phyloP scores from a whole-genome alignment of 768 basidiomycete species.

The Lanmaoa rubissima region DNA sequence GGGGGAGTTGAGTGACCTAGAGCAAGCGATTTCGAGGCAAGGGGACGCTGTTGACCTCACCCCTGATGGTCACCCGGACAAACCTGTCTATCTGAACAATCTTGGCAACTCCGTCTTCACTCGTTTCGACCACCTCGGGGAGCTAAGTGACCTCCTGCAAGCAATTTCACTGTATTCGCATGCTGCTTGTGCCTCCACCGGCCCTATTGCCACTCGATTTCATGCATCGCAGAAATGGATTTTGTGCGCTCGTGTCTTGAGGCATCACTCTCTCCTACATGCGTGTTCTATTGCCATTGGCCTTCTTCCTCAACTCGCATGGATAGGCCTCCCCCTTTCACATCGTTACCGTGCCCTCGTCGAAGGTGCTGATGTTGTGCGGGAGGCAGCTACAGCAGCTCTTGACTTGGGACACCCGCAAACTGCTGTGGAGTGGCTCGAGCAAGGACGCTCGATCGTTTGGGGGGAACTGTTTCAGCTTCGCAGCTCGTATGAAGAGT shows the following conservation, averaged over 20 bases:
- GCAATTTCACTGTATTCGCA: not conserved
- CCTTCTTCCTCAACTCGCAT: not conserved
- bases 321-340: not conserved
- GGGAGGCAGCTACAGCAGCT: constrained; percentile 9
- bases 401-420: not conserved
- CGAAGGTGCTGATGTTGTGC: not conserved
- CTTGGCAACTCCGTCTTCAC: not conserved
- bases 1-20: not conserved
- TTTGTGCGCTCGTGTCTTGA: too few species aligned
- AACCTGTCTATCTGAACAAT: not conserved
- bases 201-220: too few species aligned
- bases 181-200: not conserved
- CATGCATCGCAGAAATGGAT: too few species aligned
- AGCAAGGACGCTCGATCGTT: constrained; percentile 17
- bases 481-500: constrained; percentile 4
- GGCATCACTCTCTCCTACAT: too few species aligned
- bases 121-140: not conserved
- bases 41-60: not conserved
- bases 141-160: not conserved
- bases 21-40: not conserved
- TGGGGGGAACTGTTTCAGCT: constrained; percentile 15
- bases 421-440: constrained; percentile 18
- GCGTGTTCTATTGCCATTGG: too few species aligned
- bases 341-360: constrained; percentile 1
- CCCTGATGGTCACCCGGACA: not conserved